Evolutionary conservation across 2,329 filamentous ascomycete genomes (phyloP).

Genomic region (Penicillium freii): DNA sequence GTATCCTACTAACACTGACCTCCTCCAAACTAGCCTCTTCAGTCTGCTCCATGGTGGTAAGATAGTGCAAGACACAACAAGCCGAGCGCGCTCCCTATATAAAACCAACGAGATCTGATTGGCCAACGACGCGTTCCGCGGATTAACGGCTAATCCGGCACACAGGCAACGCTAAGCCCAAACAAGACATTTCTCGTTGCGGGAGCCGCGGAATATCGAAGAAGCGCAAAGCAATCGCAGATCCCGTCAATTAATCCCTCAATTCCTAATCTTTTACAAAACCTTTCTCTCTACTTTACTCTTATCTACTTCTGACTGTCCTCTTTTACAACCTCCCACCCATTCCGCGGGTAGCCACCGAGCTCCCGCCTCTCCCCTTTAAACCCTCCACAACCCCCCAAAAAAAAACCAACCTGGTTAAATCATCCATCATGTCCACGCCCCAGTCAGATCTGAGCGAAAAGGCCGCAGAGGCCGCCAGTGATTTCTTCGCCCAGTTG

Average conservation of each 20-base stretch:
- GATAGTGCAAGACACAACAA: conserved; percentile 1
- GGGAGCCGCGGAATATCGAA: conserved; percentile 12
- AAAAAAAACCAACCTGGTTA: conserved; percentile 2
- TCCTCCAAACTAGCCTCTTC: conserved; percentile 36
- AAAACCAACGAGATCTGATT: conserved; percentile 17
- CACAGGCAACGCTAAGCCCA: neutral
- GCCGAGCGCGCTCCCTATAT: conserved; percentile 13
- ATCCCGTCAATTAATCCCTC: conserved; percentile 7
- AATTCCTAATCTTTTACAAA: neutral
- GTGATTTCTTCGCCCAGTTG: conserved; percentile 34
- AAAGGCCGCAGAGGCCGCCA: conserved; percentile 25
- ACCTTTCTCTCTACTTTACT: neutral
- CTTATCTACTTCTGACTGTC: neutral
- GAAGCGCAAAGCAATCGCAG: conserved; percentile 12
- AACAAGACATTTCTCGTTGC: conserved; percentile 1
- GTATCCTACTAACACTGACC: conserved; percentile 21
- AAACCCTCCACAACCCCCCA: neutral
- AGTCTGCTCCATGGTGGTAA: conserved; percentile 25
- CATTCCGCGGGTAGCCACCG: neutral
- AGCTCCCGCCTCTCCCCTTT: neutral
- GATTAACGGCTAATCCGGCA: conserved; percentile 20
- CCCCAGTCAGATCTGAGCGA: conserved; percentile 21
- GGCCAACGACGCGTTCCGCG: conserved; percentile 22
- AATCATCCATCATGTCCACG: conserved; percentile 23
- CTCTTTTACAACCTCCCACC: neutral